Percentiles rank a stretch among this genome's conserved stretches.
Evolutionary conservation across 2,329 filamentous ascomycete species (phyloP).

Genomic region (Pseudophaeomoniella oleicola): DNA sequence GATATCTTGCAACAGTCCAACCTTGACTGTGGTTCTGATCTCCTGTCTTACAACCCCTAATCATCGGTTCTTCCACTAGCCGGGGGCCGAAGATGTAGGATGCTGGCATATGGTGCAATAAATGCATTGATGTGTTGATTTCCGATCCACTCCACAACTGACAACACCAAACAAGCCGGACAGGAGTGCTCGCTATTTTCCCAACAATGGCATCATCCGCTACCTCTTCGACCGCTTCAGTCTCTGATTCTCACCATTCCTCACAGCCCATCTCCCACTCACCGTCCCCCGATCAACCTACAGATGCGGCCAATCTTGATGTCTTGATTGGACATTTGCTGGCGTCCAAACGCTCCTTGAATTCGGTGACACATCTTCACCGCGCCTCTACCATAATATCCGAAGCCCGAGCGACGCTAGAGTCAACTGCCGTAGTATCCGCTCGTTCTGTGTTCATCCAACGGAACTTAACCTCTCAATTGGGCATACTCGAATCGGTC

Average conservation of each 20-base stretch:
- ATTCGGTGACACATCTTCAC: constrained; percentile 67
- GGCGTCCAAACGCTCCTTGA: constrained; percentile 73
- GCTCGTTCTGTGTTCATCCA: constrained; percentile 56
- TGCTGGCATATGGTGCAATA: too few relatives aligned
- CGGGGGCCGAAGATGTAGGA: too few relatives aligned
- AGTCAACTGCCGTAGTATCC: constrained; percentile 61
- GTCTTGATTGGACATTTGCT: constrained; percentile 72
- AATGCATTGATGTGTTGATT: too few relatives aligned
- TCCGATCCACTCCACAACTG: too few relatives aligned
- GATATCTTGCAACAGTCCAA: too few relatives aligned
- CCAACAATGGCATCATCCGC: constrained; percentile 17
- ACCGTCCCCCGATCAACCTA: constrained; percentile 5
- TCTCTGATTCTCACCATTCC: neutral
- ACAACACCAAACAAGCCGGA: too few relatives aligned
- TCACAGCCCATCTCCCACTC: constrained; percentile 3
- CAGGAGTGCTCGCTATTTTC: too few relatives aligned
- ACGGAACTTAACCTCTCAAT: constrained; percentile 39
- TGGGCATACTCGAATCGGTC: constrained; percentile 28
- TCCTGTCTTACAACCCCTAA: too few relatives aligned
- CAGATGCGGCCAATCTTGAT: constrained; percentile 39
- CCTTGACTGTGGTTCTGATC: too few relatives aligned
- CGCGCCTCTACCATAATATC: constrained; percentile 78
- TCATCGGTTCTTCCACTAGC: too few relatives aligned
- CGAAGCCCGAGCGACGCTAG: constrained; percentile 57
- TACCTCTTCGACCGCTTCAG: constrained; percentile 14